phyloP scores from a whole-genome alignment of 768 basidiomycete species.

The Mycena kentingensis region DNA sequence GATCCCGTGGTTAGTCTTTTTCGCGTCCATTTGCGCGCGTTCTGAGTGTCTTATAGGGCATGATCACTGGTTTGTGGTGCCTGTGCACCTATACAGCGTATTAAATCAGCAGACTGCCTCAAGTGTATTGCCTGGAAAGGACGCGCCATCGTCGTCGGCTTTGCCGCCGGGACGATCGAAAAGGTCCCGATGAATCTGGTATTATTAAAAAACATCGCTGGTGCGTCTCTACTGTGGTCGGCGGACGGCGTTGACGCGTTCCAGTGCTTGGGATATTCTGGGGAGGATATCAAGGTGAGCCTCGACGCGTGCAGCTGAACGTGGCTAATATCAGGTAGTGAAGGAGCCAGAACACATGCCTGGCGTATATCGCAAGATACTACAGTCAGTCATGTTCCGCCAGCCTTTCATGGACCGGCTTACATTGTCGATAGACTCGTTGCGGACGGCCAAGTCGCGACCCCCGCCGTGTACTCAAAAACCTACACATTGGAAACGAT shows the following conservation, averaged over 20 bases:
- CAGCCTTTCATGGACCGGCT: too few species aligned
- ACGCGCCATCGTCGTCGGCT: conserved; percentile 90
- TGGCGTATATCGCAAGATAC: conserved; percentile 70
- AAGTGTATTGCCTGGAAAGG: conserved; percentile 97
- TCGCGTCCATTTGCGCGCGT: not conserved
- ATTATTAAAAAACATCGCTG: conserved; percentile 80
- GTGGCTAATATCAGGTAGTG: conserved; percentile 44
- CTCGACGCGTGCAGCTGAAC: not conserved
- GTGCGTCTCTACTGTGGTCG: not conserved
- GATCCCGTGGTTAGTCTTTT: conserved; percentile 67
- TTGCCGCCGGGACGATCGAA: conserved; percentile 83
- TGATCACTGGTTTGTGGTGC: conserved; percentile 15
- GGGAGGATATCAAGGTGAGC: conserved; percentile 10
- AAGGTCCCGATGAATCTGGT: conserved; percentile 87
- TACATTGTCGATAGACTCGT: conserved; percentile 56
- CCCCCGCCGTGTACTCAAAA: conserved; percentile 64
- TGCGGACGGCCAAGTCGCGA: conserved; percentile 60
- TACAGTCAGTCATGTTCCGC: conserved; percentile 47
- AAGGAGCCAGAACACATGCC: conserved; percentile 68
- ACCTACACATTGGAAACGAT: conserved; percentile 70
- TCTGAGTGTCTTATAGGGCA: conserved; percentile 6
- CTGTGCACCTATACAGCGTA: not conserved
- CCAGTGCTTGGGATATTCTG: conserved; percentile 5
- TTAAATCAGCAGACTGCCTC: conserved; percentile 57
- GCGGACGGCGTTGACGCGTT: conserved; percentile 4